Evolutionary conservation across 495 filamentous ascomycete genomes (phyloP), one percentile per base, ranked within the genome.

Genomic region (Aspergillus hancockii): DNA sequence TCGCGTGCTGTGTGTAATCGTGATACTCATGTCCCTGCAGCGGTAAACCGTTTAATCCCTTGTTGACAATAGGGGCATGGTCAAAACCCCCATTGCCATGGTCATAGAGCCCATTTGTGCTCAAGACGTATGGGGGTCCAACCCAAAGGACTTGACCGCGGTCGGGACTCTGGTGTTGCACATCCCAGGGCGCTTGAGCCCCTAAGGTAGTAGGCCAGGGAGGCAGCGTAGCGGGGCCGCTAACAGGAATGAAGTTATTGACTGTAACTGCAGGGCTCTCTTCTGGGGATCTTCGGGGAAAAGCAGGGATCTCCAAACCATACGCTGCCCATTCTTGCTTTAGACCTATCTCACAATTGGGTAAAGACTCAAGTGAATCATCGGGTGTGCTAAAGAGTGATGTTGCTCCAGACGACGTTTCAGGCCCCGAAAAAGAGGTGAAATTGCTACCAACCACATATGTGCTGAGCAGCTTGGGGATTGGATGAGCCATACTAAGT

Each of bases 401-500:
- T n/a, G 21, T 40, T 32, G 41, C 23, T 18, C 49, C 55, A 8
- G 52, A 38, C n/a, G 32, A 16, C 3, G 49, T 59, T 19, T 60
- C 50, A 21, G 50, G 32, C 25, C 36, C 38, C 6, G 32, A n/a
- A 8, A 58, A 58, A 10, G 52, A n/a, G 1, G 50, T n/a, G 28
- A 64, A 59, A 18, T 52, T 54, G 19, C 50, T 62, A 19, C 47
- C 41, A 18, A 54, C 54, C 25, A 63, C 55, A 36, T 46, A 62
- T 25, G 40, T 14, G 25, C 25, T 54, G n/a, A 57, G 38, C 21
- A 19, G 30, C 32, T 32, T 55, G n/a, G 59, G 59, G 18, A 60
- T 41, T 19, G 65, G 56, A 32, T 64, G 65, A 28, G 51, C 19
- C 14, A 66, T 25, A 18, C 32, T 46, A 41, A 38, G 43, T 14